Base-by-base conservation (phyloP, 2,329 filamentous ascomycete species). In the Pseudopyricularia javanii region DNA sequence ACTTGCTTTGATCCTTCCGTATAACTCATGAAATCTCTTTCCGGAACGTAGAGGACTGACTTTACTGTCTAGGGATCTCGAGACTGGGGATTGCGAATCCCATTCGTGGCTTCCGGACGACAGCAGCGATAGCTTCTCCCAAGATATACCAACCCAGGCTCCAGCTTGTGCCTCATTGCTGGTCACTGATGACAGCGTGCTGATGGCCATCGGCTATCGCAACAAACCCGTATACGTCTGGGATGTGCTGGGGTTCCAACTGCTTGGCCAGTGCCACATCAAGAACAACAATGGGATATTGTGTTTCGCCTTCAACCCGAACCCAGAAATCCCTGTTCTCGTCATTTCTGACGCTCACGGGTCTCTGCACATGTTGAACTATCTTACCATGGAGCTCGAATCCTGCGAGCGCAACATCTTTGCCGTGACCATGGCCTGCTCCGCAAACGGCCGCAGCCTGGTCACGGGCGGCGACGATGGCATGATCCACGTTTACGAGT, bases 261-360 rank as follows among this genome's bases (percentile, higher is more conserved):
- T 55, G 0, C 26, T 62, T 22, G 60, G 60, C 1, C 20, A 50
- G 37, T 62, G 59, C 30, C 17, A 47, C 9, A 50, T 55, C 8
- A 37, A 47, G 6, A 49, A 52, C 24, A 58, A 57, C 49, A 60
- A 60, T 50, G 59, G 60, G 7, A 55, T 65, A 49, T 51, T 61
- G 32, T 56, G 53, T 37, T 60, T 65, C 55, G 53, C 48, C 4
- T 65, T 66, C 54, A 63, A 61, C 47, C 60, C 60, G 9, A 62
- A 63, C 53, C 55, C 58, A 0, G 59, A 62, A 11, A 55, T 62
- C 4, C 53, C 58, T 14, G 55, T 55, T 1, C 55, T 66, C 12
- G 40, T 60, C 2, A 61, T 62, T 4, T 59, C 60, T 0, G 62
- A 58, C 33, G 30, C 50, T 8, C 53, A 60, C 33, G 63, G 64